Conservation (phyloP, 768 basidiomycete genomes). For the Exsudoporus frostii region DNA sequence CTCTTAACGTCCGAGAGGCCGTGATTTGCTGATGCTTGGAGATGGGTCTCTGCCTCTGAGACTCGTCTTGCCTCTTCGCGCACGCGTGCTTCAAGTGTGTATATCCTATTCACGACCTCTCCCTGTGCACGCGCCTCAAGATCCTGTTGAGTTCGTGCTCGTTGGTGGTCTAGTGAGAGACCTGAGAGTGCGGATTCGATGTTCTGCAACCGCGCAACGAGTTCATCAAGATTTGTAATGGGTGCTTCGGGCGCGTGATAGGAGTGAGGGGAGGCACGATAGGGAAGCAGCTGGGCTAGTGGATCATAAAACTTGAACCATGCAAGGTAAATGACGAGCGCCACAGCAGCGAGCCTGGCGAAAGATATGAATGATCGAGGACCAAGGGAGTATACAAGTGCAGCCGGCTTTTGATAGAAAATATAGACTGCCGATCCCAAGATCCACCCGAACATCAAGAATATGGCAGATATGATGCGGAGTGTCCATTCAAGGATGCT, state of each 20-base stretch:
- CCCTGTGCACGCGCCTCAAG: slow-evolving; percentile 47
- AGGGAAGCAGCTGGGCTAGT: slow-evolving; percentile 32
- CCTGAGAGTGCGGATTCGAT: slow-evolving; percentile 64
- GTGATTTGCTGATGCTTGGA: slow-evolving; percentile 42
- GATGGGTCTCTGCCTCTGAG: slow-evolving; percentile 51
- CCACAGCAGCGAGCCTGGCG: slow-evolving; percentile 43
- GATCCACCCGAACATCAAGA: slow-evolving; percentile 45
- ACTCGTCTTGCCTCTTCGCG: slow-evolving; percentile 43
- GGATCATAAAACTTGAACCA: slow-evolving; percentile 45
- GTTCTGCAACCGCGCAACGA: slow-evolving; percentile 56
- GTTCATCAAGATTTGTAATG: slow-evolving; percentile 62
- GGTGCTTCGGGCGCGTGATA: slow-evolving; percentile 59
- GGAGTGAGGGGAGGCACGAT: slow-evolving; percentile 28
- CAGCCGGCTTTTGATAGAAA: slow-evolving; percentile 46
- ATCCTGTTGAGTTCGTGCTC: slow-evolving; percentile 48
- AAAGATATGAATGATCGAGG: slow-evolving; percentile 33
- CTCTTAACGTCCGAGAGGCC: slow-evolving; percentile 49
- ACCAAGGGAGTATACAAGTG: slow-evolving; percentile 35
- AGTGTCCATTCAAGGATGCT: slow-evolving; percentile 24
- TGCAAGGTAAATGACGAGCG: slow-evolving; percentile 40
- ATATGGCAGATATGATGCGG: slow-evolving; percentile 31
- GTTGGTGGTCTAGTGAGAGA: slow-evolving; percentile 55
- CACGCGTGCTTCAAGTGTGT: slow-evolving; percentile 53
- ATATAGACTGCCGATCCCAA: slow-evolving; percentile 50
- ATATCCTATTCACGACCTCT: slow-evolving; percentile 54